Evolutionary conservation across 257 asterid genomes (phyloP).

Genomic region (Solanum acaule): DNA sequence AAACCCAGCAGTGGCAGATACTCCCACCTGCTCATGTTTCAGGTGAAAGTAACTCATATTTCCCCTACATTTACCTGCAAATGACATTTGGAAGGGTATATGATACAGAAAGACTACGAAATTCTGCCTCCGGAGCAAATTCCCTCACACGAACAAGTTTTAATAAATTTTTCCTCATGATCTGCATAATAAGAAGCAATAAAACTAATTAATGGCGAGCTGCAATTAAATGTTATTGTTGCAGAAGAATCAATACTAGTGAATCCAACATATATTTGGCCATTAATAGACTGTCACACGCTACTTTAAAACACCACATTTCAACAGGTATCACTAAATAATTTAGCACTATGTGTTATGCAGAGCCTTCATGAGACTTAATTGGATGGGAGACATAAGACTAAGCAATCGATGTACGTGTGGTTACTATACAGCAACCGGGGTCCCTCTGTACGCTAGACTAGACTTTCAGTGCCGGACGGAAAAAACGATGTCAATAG

Average conservation of each 20-base stretch:
- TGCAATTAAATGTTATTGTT: not conserved
- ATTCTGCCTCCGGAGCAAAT: constrained; percentile 94
- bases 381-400: not conserved
- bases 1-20: not conserved
- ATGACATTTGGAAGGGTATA: constrained; percentile 72
- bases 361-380: not conserved
- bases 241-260: not conserved
- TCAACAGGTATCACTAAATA: not conserved
- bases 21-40: not conserved
- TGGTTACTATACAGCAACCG: not conserved
- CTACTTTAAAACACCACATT: not conserved
- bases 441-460: not conserved
- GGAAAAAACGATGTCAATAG: not conserved
- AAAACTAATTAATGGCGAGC: not conserved
- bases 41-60: not conserved
- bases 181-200: constrained; percentile 23
- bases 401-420: not conserved
- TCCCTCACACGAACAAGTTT: constrained; percentile 76
- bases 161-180: constrained; percentile 92
- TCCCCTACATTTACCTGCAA: constrained; percentile 61
- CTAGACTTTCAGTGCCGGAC: not conserved
- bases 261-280: not conserved
- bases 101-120: constrained; percentile 31
- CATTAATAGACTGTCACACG: not conserved
- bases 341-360: not conserved